Evolutionary conservation across 2,329 filamentous ascomycete species (phyloP).

Genomic region (Cercospora zeae-maydis): DNA sequence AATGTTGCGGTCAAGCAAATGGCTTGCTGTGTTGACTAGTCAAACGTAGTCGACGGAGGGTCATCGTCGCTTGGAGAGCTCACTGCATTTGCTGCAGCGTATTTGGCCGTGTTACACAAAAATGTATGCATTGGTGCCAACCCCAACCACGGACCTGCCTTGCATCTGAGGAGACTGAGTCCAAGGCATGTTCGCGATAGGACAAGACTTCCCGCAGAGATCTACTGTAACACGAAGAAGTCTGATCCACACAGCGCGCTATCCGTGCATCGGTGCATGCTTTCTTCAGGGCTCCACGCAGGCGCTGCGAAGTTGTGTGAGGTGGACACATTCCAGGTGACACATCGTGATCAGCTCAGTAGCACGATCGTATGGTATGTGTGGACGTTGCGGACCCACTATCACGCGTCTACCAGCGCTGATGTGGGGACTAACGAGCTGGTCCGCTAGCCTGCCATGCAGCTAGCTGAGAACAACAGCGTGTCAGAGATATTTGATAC

Average conservation of each 20-base stretch:
- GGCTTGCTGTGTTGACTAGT: not conserved
- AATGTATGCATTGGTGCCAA: not conserved
- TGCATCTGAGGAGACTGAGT: not conserved
- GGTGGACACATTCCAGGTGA: not conserved
- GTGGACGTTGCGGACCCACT: not conserved
- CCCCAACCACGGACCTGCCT: not conserved
- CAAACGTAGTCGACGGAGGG: not conserved
- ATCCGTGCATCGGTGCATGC: not conserved
- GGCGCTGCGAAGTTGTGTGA: not conserved
- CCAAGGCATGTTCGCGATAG: not conserved
- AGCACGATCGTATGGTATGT: not conserved
- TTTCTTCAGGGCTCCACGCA: not conserved
- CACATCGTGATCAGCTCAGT: not conserved
- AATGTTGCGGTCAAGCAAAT: not conserved
- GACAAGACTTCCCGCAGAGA: not conserved
- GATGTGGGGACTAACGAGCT: not conserved
- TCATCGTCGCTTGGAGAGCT: not conserved
- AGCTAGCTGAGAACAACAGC: conserved; percentile 8
- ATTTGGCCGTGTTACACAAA: not conserved
- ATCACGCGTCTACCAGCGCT: not conserved
- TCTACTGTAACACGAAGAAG: not conserved
- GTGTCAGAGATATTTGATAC: not conserved
- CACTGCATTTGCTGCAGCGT: not conserved
- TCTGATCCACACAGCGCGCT: not conserved
- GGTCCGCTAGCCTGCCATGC: conserved; percentile 1